phyloP scores from a whole-genome alignment of 345 rosid species.

The Eucalyptus urophylla region DNA sequence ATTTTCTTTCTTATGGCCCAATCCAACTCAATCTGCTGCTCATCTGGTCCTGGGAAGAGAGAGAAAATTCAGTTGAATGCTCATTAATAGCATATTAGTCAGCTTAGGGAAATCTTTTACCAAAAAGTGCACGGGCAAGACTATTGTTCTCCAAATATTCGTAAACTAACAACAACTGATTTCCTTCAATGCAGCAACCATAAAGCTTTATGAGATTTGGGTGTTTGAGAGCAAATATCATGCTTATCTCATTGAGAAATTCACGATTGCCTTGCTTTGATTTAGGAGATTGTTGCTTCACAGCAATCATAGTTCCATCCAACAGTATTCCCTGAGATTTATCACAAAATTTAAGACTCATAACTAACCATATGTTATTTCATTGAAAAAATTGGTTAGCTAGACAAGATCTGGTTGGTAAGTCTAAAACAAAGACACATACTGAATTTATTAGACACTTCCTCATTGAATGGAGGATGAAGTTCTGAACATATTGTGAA shows the following conservation, averaged over 20 bases:
- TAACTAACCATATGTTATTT: neutral
- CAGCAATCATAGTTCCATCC: constrained; percentile 51
- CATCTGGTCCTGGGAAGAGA: constrained; percentile 16
- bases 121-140: constrained; percentile 51
- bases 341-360: neutral
- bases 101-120: neutral
- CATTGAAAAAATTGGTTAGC: neutral
- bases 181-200: constrained; percentile 62
- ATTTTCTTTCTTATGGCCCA: constrained; percentile 51
- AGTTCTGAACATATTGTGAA: neutral
- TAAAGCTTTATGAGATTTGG: constrained; percentile 49
- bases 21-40: constrained; percentile 26
- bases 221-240: constrained; percentile 59
- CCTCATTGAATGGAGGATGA: neutral
- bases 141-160: constrained; percentile 56
- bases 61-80: neutral
- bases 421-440: neutral
- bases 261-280: constrained; percentile 71
- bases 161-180: constrained; percentile 41
- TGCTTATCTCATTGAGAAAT: constrained; percentile 54
- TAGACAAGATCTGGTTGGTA: neutral
- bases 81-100: neutral
- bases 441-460: neutral
- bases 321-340: constrained; percentile 39
- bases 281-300: constrained; percentile 56